Evolutionary conservation across 1,139 yeast species (phyloP), one percentile per base, ranked within the genome.

Genomic region (Citeromyces hawaiiensis): DNA sequence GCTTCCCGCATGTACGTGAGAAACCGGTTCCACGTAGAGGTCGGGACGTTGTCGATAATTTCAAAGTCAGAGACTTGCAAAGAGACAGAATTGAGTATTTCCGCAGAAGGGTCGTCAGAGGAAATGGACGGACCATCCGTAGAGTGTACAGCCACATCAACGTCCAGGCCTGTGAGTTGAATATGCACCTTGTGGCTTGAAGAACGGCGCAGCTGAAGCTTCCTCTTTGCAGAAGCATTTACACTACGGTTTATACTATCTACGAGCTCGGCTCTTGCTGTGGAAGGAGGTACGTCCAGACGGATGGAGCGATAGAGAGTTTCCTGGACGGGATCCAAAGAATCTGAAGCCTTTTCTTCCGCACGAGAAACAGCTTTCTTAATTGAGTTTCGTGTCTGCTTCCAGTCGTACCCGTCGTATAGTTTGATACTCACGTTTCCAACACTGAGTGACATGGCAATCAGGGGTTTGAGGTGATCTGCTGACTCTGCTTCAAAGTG

Each of bases 341-440:
- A 21, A 21, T 39, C 45, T 10, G 46, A 49, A 0, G 71, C 77
- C 39, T 63, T 68, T 10, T 59, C 61, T 47, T 80, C 85, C 11
- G 83, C 73, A 30, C 70, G 59, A 41, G 68, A 68, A 0, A 88
- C 79, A 0, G 85, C 83, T 5, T 68, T 70, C 17, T 68, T 63
- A 21, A 91, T 79, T 0, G 76, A 67, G 35, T 66, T 68, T 44
- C 94, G 66, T 0, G 97, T 86, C 38, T 74, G 75, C 42, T 72
- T 72, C 95, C 97, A 87, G 54, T 91, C 98, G 52, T 79, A 91
- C 0, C 99, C 99, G 60, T 91, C 98, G 54, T 73, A 77, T 34
- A 91, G 59, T 43, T 71, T 76, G 44, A 91, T 59, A 3, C 57
- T 57, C 0, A 68, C 56, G 37, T 64, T 66, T 4, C 65, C 53